Base-by-base conservation (phyloP, 1,139 yeast species). In the Pichia sorboxylosa region DNA sequence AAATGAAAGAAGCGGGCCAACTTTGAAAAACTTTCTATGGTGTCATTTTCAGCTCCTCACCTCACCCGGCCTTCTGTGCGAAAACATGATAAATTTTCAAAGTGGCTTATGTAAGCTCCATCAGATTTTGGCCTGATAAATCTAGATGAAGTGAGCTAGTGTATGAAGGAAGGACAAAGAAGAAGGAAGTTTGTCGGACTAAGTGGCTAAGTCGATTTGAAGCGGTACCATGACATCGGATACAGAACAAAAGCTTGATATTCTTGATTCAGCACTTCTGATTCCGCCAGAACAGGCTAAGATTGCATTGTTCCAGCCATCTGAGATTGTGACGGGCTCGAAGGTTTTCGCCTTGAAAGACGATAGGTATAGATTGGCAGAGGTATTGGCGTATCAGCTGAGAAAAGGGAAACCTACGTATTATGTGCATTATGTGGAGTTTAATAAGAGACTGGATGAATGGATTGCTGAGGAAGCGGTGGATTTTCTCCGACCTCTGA, bases 371-470 rank as follows among this genome's bases (percentile, higher is more conserved):
- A 64, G 96, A 38, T 55, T 76, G 28, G 96, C 97, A 1, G 98
- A 90, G 52, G 73, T 90, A 27, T 62, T 92, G 31, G 87, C 90
- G 24, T 69, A 73, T 32, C 87, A 82, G 44, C 57, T 69, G 31
- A 73, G 83, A 47, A 80, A 84, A 52, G 85, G 90, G 6, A 71
- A 79, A 37, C 71, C 75, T 24, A 83, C 73, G 41, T 87, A 78
- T 55, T 90, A 92, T 54, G 96, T 90, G 18, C 99, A 90, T 57
- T 90, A 85, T 57, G 84, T 76, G 37, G 95, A 87, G 47, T 90
- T 79, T 62, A 90, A 90, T 60, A 90, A 90, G 54, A 77, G 90
- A 53, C 66, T 90, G 46, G 99, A 90, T 59, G 98, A 90, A 54
- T 90, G 97, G 97, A 73, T 90, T 6, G 63, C 69, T 13, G 64